Base-by-base conservation (phyloP, 192 early-diverging fungal genomes). In the Radiomyces spectabilis region DNA sequence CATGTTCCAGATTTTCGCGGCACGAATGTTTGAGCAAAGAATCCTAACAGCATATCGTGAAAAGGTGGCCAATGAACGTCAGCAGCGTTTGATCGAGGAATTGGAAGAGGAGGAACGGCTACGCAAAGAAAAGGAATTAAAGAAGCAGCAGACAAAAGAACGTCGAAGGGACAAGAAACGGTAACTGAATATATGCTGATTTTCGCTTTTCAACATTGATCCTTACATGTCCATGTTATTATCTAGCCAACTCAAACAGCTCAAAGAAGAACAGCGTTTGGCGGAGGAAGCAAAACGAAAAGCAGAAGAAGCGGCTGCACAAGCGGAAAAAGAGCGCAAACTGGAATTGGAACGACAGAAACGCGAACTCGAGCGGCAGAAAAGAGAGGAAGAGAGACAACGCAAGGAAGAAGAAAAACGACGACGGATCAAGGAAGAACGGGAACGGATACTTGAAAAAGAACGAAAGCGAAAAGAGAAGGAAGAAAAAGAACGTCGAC, bases 21-120 rank as follows among this genome's bases (percentile, higher is more conserved):
- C 95, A 18, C 85, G 89, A 47, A 89, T 98, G 81, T 95, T 98
- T 80, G 95, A 96, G 68, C 92, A 98, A 59, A 84, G 95, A 7
- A 92, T 98, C 3, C 71, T 96, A 40, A 80, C 84, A 48, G 88
- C 93, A 2, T 98, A 95, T 57, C 83, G 92, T 25, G 95, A 98
- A 74, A 93, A 95, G 75, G 83, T 93, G 12, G 94, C 91, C 2
- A 81, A 81, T 32, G 93, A 95, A 55, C 81, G 90, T 40, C 92
- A 92, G 64, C 77, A 84, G 58, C 83, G 89, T 10, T 77, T 97
- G 44, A 79, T 97, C 22, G 78, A 84, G 41, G 94, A 97, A 62
- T 66, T 94, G 8, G 91, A 93, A 51, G 90, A 86, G 37, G 93
- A 95, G 63, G 82, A 93, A 48, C 82, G 81, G 24, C 61, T 66